These are phyloP conservation scores for Brassica balearica DNA, from an alignment of 441 rosid species.

Conservation along the genomic window DNA sequence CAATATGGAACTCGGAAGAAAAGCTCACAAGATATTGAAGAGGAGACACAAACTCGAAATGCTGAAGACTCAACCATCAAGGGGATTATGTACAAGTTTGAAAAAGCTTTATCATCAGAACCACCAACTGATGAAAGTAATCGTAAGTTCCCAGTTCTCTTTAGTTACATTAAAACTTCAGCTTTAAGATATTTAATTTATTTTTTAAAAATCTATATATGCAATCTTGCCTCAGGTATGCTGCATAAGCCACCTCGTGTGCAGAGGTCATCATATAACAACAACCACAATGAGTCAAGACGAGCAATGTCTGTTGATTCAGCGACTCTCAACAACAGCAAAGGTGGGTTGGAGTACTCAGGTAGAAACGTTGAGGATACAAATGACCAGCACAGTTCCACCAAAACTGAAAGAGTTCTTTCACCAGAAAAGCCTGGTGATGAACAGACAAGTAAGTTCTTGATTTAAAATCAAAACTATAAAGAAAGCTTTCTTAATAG, in stretches of 20 bases:
- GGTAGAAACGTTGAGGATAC: slow-evolving; percentile 32
- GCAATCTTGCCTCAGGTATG: slow-evolving; percentile 59
- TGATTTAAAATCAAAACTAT: slow-evolving; percentile 11
- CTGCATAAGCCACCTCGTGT: slow-evolving; percentile 81
- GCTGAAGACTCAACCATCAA: slow-evolving; percentile 51
- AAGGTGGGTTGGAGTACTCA: slow-evolving; percentile 44
- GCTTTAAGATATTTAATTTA: not conserved
- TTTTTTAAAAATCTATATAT: slow-evolving; percentile 1
- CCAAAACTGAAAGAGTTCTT: slow-evolving; percentile 49
- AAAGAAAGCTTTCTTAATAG: not conserved
- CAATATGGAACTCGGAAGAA: slow-evolving; percentile 47
- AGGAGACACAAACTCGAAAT: slow-evolving; percentile 47
- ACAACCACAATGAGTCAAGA: slow-evolving; percentile 56
- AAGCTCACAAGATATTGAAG: slow-evolving; percentile 31
- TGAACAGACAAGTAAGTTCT: slow-evolving; percentile 61
- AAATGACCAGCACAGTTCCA: slow-evolving; percentile 48
- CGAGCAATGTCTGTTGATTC: slow-evolving; percentile 56
- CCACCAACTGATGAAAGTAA: slow-evolving; percentile 51
- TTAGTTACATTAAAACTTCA: not conserved
- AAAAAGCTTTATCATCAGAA: slow-evolving; percentile 50
- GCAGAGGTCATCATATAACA: slow-evolving; percentile 57
- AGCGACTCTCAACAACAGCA: slow-evolving; percentile 31
- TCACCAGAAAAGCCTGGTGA: slow-evolving; percentile 51
- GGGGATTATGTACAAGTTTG: slow-evolving; percentile 51
- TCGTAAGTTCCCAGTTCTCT: slow-evolving; percentile 54